phyloP scores from a whole-genome alignment of 176 grass and related monocot species.

The Rhipidocladum racemiflorum region DNA sequence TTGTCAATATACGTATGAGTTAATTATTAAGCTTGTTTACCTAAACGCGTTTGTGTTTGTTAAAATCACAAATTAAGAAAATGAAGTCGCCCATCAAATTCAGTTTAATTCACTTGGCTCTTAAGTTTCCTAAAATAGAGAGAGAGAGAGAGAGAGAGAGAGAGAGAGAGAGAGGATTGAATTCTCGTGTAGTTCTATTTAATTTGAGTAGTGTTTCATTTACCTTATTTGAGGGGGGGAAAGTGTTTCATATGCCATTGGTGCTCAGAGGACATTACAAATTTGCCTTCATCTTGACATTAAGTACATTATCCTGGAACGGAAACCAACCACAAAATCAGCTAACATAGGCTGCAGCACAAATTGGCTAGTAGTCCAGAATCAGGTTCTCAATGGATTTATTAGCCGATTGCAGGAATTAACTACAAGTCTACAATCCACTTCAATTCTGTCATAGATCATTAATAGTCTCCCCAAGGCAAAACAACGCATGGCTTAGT shows the following conservation, averaged over 20 bases:
- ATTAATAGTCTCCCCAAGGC: background rate
- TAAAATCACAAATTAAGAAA: background rate
- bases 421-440: background rate
- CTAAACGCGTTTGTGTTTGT: background rate
- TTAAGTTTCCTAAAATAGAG: background rate
- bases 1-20: background rate
- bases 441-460: background rate
- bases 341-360: background rate
- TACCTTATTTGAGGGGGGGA: background rate
- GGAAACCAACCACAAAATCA: background rate
- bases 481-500: background rate
- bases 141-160: no score
- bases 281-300: background rate
- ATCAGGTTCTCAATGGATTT: background rate
- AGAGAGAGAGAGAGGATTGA: no score
- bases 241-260: background rate
- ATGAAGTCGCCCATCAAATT: background rate
- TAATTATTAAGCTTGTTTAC: background rate
- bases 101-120: background rate
- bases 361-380: background rate
- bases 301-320: background rate
- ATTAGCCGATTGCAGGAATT: background rate
- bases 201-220: background rate
- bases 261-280: background rate
- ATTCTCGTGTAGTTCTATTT: background rate